These are phyloP conservation scores for Vigna radiata DNA, from an alignment of 306 rosid genomes.

Conservation along the genomic window DNA sequence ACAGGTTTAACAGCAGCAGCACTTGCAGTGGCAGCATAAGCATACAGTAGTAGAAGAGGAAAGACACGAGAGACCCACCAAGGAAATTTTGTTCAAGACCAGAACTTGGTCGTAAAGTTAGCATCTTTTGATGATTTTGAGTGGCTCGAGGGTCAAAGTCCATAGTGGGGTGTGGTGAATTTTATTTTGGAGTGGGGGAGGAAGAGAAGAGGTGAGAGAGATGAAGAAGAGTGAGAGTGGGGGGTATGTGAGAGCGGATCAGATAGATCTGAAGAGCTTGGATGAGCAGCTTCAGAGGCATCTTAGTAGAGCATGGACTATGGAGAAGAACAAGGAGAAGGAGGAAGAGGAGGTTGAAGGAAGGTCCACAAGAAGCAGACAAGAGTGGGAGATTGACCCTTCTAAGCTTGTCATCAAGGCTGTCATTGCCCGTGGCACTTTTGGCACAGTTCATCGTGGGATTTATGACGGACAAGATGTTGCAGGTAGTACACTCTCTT, in stretches of 20 bases:
- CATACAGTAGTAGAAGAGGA: slow-evolving; percentile 10
- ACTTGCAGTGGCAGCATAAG: slow-evolving; percentile 14
- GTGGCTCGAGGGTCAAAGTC: slow-evolving; percentile 13
- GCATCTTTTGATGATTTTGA: slow-evolving; percentile 31
- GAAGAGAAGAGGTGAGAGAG: neutral
- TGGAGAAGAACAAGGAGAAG: slow-evolving; percentile 85
- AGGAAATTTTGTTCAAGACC: slow-evolving; percentile 39
- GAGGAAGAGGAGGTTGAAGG: slow-evolving; percentile 59
- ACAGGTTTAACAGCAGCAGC: slow-evolving; percentile 6
- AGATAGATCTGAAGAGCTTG: slow-evolving; percentile 98
- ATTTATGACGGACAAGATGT: slow-evolving; percentile 91
- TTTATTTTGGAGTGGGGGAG: neutral
- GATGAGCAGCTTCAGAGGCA: slow-evolving; percentile 98
- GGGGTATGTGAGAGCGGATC: slow-evolving; percentile 97
- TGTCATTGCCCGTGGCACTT: slow-evolving; percentile 94
- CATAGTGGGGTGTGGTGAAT: slow-evolving; percentile 36
- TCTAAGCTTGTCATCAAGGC: slow-evolving; percentile 80
- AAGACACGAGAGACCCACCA: slow-evolving; percentile 41
- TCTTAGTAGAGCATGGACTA: slow-evolving; percentile 84
- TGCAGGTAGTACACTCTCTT: slow-evolving; percentile 62
- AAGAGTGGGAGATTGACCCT: slow-evolving; percentile 99
- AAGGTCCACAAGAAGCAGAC: slow-evolving; percentile 59
- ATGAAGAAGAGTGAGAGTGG: slow-evolving; percentile 92
- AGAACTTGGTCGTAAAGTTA: slow-evolving; percentile 35
- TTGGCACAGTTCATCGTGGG: slow-evolving; percentile 99